Percentiles rank a stretch among this genome's conserved stretches.
Evolutionary conservation across 768 basidiomycete genomes (phyloP).

Genomic region (Strobilomyces confusus): DNA sequence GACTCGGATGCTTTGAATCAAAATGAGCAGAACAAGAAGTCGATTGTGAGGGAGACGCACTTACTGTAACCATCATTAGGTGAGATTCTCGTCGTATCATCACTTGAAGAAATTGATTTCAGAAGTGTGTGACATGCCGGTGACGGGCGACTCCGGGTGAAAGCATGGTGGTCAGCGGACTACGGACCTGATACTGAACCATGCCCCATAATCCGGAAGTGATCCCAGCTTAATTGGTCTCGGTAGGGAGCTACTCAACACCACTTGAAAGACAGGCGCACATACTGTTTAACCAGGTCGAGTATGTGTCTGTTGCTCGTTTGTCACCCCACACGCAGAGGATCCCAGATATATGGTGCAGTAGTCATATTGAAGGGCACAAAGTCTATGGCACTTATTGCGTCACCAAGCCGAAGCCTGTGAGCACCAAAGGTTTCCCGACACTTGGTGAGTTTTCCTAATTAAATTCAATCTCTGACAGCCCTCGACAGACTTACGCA

Average conservation of each 20-base stretch:
- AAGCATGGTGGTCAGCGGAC: slow-evolving; percentile 15
- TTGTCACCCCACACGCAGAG: slow-evolving; percentile 48
- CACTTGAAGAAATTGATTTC: slow-evolving; percentile 28
- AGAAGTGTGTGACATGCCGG: slow-evolving; percentile 26
- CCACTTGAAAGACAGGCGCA: background rate
- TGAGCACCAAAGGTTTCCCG: slow-evolving; percentile 51
- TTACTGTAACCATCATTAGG: slow-evolving; percentile 64
- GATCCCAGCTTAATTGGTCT: slow-evolving; percentile 36
- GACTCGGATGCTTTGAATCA: slow-evolving; percentile 25
- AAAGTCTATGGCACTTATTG: slow-evolving; percentile 48
- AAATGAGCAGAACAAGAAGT: background rate
- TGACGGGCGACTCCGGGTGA: slow-evolving; percentile 27
- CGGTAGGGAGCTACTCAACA: slow-evolving; percentile 2
- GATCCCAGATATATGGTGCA: slow-evolving; percentile 35
- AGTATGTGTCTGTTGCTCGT: slow-evolving; percentile 53
- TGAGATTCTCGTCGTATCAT: slow-evolving; percentile 43
- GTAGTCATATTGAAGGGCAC: slow-evolving; percentile 58
- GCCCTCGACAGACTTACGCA: slow-evolving; percentile 36
- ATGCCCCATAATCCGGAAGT: slow-evolving; percentile 30
- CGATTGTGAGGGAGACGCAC: slow-evolving; percentile 18
- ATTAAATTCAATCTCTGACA: slow-evolving; percentile 5
- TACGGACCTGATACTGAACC: slow-evolving; percentile 30
- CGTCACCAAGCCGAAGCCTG: slow-evolving; percentile 62
- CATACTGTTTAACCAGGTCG: slow-evolving; percentile 49
- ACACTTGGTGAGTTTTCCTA: slow-evolving; percentile 34